A percentile compares a stretch with the other conserved stretches of the same genome.
phyloP scores from a whole-genome alignment of 495 filamentous ascomycete species.

The Lophiostoma macrostomum region DNA sequence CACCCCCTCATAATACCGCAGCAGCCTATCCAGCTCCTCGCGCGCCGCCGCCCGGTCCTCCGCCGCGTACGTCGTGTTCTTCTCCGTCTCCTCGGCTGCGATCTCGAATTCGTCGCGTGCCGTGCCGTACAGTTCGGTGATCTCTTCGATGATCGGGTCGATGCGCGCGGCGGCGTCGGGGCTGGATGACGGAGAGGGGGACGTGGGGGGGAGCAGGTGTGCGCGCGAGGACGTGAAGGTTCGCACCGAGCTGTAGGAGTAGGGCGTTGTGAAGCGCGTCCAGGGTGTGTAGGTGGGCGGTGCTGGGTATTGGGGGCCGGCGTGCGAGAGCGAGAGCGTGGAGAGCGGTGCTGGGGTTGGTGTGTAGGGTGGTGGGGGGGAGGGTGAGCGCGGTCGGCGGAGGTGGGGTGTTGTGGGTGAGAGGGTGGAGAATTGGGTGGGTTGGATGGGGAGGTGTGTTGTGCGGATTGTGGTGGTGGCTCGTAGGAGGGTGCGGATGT shows the following conservation, averaged over 20 bases:
- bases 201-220: background rate
- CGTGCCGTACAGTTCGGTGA: constrained; percentile 48
- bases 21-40: constrained; percentile 50
- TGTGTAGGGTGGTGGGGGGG: background rate
- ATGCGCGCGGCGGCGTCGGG: constrained; percentile 9
- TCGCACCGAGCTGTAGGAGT: constrained; percentile 16
- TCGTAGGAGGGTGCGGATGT: constrained; percentile 16
- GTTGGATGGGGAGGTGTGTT: background rate
- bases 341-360: too few species aligned
- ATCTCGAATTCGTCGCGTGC: constrained; percentile 57
- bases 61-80: constrained; percentile 52
- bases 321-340: background rate
- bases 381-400: background rate
- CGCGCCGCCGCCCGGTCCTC: constrained; percentile 53
- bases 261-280: constrained; percentile 22
- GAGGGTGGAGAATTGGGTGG: constrained; percentile 5
- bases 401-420: background rate
- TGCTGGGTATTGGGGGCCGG: background rate
- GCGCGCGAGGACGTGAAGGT: constrained; percentile 7
- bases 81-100: constrained; percentile 54
- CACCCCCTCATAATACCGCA: constrained; percentile 46
- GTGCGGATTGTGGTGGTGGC: background rate
- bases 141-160: constrained; percentile 23
- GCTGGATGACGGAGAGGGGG: background rate
- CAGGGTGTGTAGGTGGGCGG: constrained; percentile 1